Evolutionary conservation across 176 grass and related monocot genomes (phyloP), one percentile per base, ranked within the genome.

Genomic region (Eragrostis curvula): DNA sequence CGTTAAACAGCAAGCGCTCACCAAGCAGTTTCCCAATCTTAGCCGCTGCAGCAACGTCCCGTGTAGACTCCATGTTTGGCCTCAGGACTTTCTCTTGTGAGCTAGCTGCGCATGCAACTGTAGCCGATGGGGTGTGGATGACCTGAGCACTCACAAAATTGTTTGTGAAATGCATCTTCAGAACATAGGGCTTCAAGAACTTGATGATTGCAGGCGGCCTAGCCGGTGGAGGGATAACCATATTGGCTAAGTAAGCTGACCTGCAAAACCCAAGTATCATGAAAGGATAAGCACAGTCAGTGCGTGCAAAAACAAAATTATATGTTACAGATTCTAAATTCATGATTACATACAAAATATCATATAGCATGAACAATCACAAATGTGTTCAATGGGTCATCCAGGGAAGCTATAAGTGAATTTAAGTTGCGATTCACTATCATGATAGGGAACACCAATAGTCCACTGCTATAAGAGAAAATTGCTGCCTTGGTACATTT

Each of bases 101-200:
- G 66, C 91, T 94, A 11, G 82, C 91, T 3, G 91, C 87, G 8
- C 56, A 85, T 9, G 91, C 85, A 23, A 90, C 66, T 0, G 89
- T 86, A 46, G 87, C 70, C 0, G 82, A 90, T 52, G 91, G 91
- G 40, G 87, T 90, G 69, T 97, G 91, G 56, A 97, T 78, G 52
- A 97, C 91, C 42, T 97, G 89, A 21, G 91, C 89, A 18, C 8
- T 91, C 64, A 94, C 87, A 62, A 64, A 91, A 59, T 81, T 85
- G 84, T 88, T 90, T 76, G 94, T 89, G 84, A 97, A 94, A 70
- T 90, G 76, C 89, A 94, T 97, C 82, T 83, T 94, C 44, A 97
- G 75, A 55, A 94, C 82, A 74, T 97, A 97, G 17, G 91, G 91
- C 84, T 97, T 91, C 4, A 90, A 74, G 70, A 79, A 94, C 72